Base-by-base conservation (phyloP, 2,329 filamentous ascomycete species). In the Beauveria australis region DNA sequence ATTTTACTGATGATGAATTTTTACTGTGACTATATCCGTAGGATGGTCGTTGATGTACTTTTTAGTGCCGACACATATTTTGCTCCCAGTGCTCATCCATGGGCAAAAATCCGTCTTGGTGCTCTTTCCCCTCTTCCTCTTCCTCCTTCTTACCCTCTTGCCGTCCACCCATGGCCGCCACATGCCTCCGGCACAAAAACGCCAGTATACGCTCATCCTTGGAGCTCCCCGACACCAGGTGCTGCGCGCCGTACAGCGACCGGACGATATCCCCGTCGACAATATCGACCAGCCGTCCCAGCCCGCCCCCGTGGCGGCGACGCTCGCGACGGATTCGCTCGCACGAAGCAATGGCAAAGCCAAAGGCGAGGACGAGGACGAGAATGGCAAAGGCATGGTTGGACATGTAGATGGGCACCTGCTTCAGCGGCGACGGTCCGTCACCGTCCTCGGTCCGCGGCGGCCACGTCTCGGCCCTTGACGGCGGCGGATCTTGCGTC, bases 241-340 rank as follows among this genome's bases (percentile, higher is more conserved):
- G 19, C 47, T 30, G 47, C 19, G 56, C 47, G 28, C 43, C 54
- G 49, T 48, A 59, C 41, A 37, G 41, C 33, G 46, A 40, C 48
- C 43, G 53, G n/a, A 64, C 53, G 3, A 49, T 52, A 10, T 62
- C 46, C 43, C 63, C 48, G 26, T 64, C 28, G 6, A 59, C 61
- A 1, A 48, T 46, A 22, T 63, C 28, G 1, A 59, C 56, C 2
- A 48, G 10, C 16, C 61, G 54, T 14, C 54, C 22, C 24, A 7
- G 43, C 24, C 49, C 43, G 4, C 28, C 48, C 14, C 62, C 64
- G 12, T 87, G 26, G 85, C 48, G 48, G 41, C 8, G 47, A 37
- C 33, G 33, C 33, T 37, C 26, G 3, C 60, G 49, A 12, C 49
- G 37, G 9, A 48, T 48, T 8, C 62, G 54, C 37, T 57, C 48